These are phyloP conservation scores for Proliferodiscus dingleyae DNA, from an alignment of 2,329 filamentous ascomycete genomes.

Conservation along the genomic window DNA sequence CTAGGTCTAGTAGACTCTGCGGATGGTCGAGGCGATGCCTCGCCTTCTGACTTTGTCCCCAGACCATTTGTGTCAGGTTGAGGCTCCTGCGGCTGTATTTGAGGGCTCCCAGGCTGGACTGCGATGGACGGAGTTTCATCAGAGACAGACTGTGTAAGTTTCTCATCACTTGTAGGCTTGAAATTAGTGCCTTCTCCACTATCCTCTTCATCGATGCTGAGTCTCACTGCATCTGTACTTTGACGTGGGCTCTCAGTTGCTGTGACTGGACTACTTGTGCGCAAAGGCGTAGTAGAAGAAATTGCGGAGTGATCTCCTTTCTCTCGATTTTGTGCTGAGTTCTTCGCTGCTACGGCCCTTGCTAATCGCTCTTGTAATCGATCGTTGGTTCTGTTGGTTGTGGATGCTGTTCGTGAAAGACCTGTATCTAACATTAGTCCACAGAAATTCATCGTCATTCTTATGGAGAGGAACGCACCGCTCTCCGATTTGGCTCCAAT, in stretches of 20 bases:
- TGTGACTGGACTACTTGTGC: constrained; percentile 48
- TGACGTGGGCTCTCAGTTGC: constrained; percentile 38
- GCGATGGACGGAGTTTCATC: constrained; percentile 13
- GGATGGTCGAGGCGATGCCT: constrained; percentile 22
- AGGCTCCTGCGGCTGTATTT: not conserved
- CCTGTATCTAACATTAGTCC: constrained; percentile 28
- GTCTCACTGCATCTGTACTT: constrained; percentile 38
- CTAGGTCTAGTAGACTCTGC: constrained; percentile 26
- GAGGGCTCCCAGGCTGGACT: constrained; percentile 11
- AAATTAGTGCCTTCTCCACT: constrained; percentile 6
- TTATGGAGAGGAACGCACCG: constrained; percentile 22
- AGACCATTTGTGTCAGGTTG: constrained; percentile 11
- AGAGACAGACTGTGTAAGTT: not conserved
- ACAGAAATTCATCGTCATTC: not conserved
- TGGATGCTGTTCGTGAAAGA: constrained; percentile 60
- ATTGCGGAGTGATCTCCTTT: constrained; percentile 44
- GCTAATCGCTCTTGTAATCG: constrained; percentile 85
- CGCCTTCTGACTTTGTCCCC: constrained; percentile 14
- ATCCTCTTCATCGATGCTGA: constrained; percentile 8
- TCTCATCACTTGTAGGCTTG: not conserved
- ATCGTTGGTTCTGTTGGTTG: constrained; percentile 63
- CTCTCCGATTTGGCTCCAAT: constrained; percentile 32
- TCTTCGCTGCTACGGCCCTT: constrained; percentile 75
- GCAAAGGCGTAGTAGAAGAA: constrained; percentile 43
- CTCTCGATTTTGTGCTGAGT: constrained; percentile 39